A percentile compares a stretch with the other conserved stretches of the same genome.
These are phyloP conservation scores for Termitomyces sp. DNA, from an alignment of 768 basidiomycete species.

Conservation along the genomic window DNA sequence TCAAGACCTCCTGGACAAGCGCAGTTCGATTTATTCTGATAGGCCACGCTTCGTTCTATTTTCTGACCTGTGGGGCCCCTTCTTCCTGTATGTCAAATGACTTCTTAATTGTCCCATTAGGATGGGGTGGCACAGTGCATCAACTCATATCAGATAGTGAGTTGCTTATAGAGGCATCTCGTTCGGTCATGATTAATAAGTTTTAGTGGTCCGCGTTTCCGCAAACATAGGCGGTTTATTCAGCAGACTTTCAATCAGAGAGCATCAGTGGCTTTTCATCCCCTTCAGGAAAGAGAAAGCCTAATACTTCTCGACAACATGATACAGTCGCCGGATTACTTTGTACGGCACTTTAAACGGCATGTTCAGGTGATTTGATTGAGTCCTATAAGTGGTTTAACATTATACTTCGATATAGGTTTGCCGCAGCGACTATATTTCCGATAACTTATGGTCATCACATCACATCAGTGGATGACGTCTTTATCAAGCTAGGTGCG, in stretches of 20 bases:
- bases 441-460: constrained; percentile 44
- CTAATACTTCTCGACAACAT: constrained; percentile 35
- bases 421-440: constrained; percentile 40
- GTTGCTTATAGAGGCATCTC: constrained; percentile 7
- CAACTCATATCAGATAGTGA: constrained; percentile 43
- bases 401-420: constrained; percentile 22
- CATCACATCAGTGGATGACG: constrained; percentile 37
- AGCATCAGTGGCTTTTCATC: constrained; percentile 30
- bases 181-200: not conserved
- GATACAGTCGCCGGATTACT: constrained; percentile 29
- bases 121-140: constrained; percentile 44
- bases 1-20: constrained; percentile 45
- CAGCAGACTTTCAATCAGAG: constrained; percentile 43
- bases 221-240: constrained; percentile 46
- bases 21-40: constrained; percentile 50
- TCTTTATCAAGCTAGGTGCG: constrained; percentile 35
- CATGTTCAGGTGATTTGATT: constrained; percentile 4
- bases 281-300: constrained; percentile 37
- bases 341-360: constrained; percentile 40
- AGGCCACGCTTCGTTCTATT: constrained; percentile 42
- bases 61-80: constrained; percentile 36
- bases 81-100: not conserved
- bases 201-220: constrained; percentile 41
- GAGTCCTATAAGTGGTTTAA: not conserved
- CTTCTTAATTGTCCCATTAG: constrained; percentile 17